Percentiles rank a stretch among this genome's conserved stretches.
phyloP scores from a whole-genome alignment of 2,329 filamentous ascomycete species.

The Alternaria arbusti region DNA sequence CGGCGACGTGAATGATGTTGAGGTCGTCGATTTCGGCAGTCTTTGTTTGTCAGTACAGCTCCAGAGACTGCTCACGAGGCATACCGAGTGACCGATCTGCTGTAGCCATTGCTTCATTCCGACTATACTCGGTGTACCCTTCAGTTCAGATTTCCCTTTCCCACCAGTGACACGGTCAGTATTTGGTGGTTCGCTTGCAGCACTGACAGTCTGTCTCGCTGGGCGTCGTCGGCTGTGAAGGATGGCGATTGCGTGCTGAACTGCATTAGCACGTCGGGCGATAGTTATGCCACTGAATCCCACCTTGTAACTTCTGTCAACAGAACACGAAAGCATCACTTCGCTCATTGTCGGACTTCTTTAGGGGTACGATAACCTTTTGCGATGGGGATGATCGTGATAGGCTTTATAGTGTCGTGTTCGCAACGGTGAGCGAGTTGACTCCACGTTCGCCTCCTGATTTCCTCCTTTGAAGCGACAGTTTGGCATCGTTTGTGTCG shows the following conservation, averaged over 20 bases:
- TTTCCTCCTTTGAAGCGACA: neutral
- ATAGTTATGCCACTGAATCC: neutral
- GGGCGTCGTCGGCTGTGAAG: slow-evolving; percentile 13
- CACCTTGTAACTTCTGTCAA: slow-evolving; percentile 16
- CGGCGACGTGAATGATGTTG: slow-evolving; percentile 70
- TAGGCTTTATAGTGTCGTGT: no score
- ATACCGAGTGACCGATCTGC: slow-evolving; percentile 17
- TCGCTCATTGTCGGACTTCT: slow-evolving; percentile 2
- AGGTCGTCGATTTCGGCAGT: slow-evolving; percentile 44
- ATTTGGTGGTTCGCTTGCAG: neutral
- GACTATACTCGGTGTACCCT: slow-evolving; percentile 16
- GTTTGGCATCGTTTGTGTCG: neutral
- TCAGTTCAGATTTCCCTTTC: slow-evolving; percentile 9
- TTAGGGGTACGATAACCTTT: neutral
- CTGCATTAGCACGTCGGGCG: slow-evolving; percentile 2
- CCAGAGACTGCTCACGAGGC: neutral
- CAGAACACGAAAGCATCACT: slow-evolving; percentile 3
- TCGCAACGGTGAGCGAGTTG: no score
- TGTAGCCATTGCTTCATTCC: slow-evolving; percentile 23
- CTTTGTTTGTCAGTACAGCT: slow-evolving; percentile 3
- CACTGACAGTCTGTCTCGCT: neutral
- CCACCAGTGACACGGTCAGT: neutral
- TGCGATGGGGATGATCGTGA: no score
- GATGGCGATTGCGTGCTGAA: slow-evolving; percentile 10
- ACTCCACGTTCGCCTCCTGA: neutral